Percentiles rank a stretch among this genome's conserved stretches.
phyloP scores from a whole-genome alignment of 345 rosid genomes.

The Kernera saxatilis region DNA sequence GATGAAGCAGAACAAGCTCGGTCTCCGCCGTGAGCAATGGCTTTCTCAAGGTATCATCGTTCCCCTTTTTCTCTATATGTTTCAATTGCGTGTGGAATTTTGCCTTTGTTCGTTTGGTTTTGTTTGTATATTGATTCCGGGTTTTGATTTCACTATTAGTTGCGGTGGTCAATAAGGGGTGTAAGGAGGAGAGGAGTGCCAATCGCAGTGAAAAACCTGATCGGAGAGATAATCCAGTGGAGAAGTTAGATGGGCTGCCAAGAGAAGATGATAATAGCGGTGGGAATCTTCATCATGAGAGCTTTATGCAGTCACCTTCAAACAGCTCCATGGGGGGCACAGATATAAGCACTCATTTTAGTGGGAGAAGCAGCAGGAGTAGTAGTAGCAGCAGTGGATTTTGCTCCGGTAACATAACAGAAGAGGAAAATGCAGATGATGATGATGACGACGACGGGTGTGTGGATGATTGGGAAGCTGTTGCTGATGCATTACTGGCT shows the following conservation, averaged over 20 bases:
- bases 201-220: slow-evolving; percentile 13
- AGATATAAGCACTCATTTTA: slow-evolving; percentile 43
- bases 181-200: slow-evolving; percentile 40
- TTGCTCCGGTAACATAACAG: slow-evolving; percentile 52
- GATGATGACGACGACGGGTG: slow-evolving; percentile 65
- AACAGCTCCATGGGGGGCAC: slow-evolving; percentile 47
- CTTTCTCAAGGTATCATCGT: slow-evolving; percentile 63
- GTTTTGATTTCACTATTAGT: slow-evolving; percentile 24
- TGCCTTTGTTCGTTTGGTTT: not conserved
- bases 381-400: slow-evolving; percentile 47
- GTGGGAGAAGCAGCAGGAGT: slow-evolving; percentile 52
- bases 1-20: slow-evolving; percentile 89
- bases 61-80: not conserved
- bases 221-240: slow-evolving; percentile 33
- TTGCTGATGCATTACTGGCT: slow-evolving; percentile 91
- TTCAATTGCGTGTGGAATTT: not conserved
- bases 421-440: slow-evolving; percentile 63
- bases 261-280: slow-evolving; percentile 34
- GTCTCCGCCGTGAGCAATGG: slow-evolving; percentile 97
- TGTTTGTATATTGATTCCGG: slow-evolving; percentile 1
- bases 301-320: slow-evolving; percentile 49
- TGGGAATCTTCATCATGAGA: slow-evolving; percentile 38
- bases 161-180: slow-evolving; percentile 50
- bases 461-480: slow-evolving; percentile 95
- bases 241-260: slow-evolving; percentile 36